Percentiles rank a stretch among this genome's conserved stretches.
These are phyloP conservation scores for Colletotrichum theobromicola DNA, from an alignment of 2,329 filamentous ascomycete species.

Conservation along the genomic window DNA sequence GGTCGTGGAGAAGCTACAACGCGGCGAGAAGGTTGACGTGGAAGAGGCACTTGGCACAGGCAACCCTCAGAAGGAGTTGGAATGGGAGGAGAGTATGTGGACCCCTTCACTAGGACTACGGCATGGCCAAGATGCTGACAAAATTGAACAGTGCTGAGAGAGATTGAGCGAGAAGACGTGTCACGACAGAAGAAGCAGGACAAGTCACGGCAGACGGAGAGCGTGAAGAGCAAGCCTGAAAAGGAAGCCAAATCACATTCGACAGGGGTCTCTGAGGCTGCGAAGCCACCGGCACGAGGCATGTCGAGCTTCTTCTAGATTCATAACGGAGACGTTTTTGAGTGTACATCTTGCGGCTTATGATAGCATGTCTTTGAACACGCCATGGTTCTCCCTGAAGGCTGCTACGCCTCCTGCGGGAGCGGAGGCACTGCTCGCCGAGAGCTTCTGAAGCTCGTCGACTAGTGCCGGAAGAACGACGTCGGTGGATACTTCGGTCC, in stretches of 20 bases:
- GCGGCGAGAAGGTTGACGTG: slow-evolving; percentile 82
- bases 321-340: slow-evolving; percentile 27
- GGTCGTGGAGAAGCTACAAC: slow-evolving; percentile 72
- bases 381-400: slow-evolving; percentile 26
- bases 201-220: slow-evolving; percentile 31
- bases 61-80: slow-evolving; percentile 73
- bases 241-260: slow-evolving; percentile 23
- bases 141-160: slow-evolving; percentile 59
- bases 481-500: slow-evolving; percentile 64
- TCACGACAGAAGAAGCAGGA: slow-evolving; percentile 50
- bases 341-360: slow-evolving; percentile 31
- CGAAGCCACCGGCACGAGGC: slow-evolving; percentile 26
- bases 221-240: slow-evolving; percentile 24
- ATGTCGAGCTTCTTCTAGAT: slow-evolving; percentile 58
- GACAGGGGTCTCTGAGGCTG: slow-evolving; percentile 5
- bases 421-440: not conserved
- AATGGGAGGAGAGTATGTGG: slow-evolving; percentile 83
- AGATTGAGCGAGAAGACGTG: slow-evolving; percentile 69
- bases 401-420: not conserved
- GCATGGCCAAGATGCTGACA: slow-evolving; percentile 17
- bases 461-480: slow-evolving; percentile 62
- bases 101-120: not conserved
- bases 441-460: slow-evolving; percentile 47
- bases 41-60: slow-evolving; percentile 82
- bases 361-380: slow-evolving; percentile 67